phyloP scores from a whole-genome alignment of 73 alveolate species.

The Uronychia binucleata region DNA sequence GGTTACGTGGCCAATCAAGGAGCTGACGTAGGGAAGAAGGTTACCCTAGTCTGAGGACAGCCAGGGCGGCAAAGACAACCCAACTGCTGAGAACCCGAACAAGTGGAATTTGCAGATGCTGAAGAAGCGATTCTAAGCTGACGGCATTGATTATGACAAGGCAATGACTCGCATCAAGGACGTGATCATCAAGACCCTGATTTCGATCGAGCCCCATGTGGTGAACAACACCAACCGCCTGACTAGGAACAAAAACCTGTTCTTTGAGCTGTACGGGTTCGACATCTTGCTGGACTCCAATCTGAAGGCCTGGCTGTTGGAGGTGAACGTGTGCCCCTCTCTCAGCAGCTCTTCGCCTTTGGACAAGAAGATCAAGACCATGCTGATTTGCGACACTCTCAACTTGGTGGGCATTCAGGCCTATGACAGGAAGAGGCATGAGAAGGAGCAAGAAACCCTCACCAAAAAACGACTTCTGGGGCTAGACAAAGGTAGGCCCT shows the following conservation, averaged over 20 bases:
- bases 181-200: conserved; percentile 73
- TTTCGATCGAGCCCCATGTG: conserved; percentile 62
- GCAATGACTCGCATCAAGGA: conserved; percentile 56
- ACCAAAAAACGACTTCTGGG: conserved; percentile 47
- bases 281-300: conserved; percentile 79
- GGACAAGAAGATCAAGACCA: conserved; percentile 61
- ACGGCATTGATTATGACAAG: conserved; percentile 26
- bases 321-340: conserved; percentile 73
- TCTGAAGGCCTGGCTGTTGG: conserved; percentile 79
- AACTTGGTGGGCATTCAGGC: conserved; percentile 58
- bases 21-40: conserved; percentile 33
- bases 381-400: conserved; percentile 52
- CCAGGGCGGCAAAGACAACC: conserved; percentile 67
- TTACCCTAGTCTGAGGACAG: conserved; percentile 30
- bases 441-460: conserved; percentile 19
- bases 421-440: conserved; percentile 31
- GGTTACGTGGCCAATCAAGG: conserved; percentile 57
- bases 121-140: conserved; percentile 21
- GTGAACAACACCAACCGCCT: conserved; percentile 27
- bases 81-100: conserved; percentile 62
- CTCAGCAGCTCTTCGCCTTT: conserved; percentile 63
- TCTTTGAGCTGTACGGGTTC: conserved; percentile 82
- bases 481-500: conserved; percentile 13
- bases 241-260: conserved; percentile 62
- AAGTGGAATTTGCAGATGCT: conserved; percentile 45